These are phyloP conservation scores for Digitaria exilis DNA, from an alignment of 202 grass and related monocot genomes.

Conservation along the genomic window DNA sequence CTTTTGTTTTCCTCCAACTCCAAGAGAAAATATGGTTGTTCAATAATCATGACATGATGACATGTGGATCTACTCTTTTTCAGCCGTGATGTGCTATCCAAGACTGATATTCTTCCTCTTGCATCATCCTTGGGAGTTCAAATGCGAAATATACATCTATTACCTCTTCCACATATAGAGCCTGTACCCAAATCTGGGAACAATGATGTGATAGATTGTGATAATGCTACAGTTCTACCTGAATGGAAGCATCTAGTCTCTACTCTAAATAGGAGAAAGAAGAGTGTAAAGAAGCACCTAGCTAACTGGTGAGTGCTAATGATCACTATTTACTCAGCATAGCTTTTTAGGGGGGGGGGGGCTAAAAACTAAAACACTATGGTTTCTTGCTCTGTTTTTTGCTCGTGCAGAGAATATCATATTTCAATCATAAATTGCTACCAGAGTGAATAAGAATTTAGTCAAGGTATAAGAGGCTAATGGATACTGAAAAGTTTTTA, in stretches of 20 bases:
- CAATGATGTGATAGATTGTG: slow-evolving; percentile 35
- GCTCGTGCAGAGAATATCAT: neutral
- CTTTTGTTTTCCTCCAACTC: slow-evolving; percentile 15
- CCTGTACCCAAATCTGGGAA: slow-evolving; percentile 30
- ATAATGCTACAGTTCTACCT: slow-evolving; percentile 42
- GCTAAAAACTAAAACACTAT: slow-evolving; percentile 26
- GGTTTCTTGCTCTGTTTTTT: neutral
- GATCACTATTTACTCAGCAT: slow-evolving; percentile 23
- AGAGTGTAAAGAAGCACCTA: slow-evolving; percentile 71
- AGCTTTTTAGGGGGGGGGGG: neutral
- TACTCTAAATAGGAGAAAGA: slow-evolving; percentile 64
- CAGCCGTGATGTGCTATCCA: slow-evolving; percentile 77
- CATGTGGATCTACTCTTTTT: slow-evolving; percentile 36
- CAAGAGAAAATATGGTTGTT: neutral
- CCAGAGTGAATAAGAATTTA: slow-evolving; percentile 29
- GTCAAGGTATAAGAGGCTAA: slow-evolving; percentile 19
- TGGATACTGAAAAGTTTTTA: neutral
- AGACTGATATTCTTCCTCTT: slow-evolving; percentile 68
- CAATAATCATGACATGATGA: slow-evolving; percentile 37
- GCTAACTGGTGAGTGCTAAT: slow-evolving; percentile 62
- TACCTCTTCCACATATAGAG: slow-evolving; percentile 59
- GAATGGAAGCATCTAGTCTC: slow-evolving; percentile 69
- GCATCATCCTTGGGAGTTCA: slow-evolving; percentile 95
- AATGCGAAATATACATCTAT: slow-evolving; percentile 78
- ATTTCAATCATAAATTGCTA: neutral